These are phyloP conservation scores for Puccinia polysora DNA, from an alignment of 1,284 basidiomycete genomes.

Conservation along the genomic window DNA sequence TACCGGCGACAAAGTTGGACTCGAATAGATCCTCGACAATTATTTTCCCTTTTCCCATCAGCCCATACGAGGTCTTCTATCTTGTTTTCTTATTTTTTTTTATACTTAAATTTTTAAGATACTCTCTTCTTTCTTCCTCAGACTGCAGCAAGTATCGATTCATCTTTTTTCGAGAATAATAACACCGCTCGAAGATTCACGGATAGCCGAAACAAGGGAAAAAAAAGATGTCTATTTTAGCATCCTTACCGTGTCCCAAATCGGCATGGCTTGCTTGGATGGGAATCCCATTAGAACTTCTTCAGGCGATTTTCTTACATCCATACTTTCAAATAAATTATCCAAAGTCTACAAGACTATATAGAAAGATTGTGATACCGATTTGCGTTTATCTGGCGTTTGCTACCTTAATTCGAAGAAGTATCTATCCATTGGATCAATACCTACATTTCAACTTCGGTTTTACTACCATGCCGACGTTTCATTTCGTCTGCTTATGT, in stretches of 20 bases:
- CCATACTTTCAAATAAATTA: slow-evolving; percentile 33
- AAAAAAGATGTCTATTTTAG: slow-evolving; percentile 19
- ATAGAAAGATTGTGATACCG: slow-evolving; percentile 17
- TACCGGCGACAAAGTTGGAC: too few species aligned
- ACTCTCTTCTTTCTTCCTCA: too few species aligned
- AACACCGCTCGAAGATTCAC: not conserved
- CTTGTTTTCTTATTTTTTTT: too few species aligned
- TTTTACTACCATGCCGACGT: slow-evolving; percentile 30
- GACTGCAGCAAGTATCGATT: too few species aligned
- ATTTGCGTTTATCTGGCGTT: slow-evolving; percentile 34
- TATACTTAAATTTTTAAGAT: too few species aligned
- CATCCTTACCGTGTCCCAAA: slow-evolving; percentile 28
- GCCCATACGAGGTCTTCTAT: too few species aligned
- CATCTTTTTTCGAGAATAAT: not conserved
- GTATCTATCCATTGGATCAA: slow-evolving; percentile 1
- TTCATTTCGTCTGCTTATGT: slow-evolving; percentile 35
- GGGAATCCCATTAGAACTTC: not conserved
- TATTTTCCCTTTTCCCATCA: too few species aligned
- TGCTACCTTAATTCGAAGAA: slow-evolving; percentile 29
- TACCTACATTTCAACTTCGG: slow-evolving; percentile 38
- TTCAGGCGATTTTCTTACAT: slow-evolving; percentile 34
- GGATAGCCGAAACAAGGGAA: not conserved
- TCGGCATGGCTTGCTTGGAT: slow-evolving; percentile 19
- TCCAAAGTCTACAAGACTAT: slow-evolving; percentile 15
- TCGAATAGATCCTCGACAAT: too few species aligned